Evolutionary conservation across 108 stramenopile species (phyloP), one percentile per base, ranked within the genome.

Genomic region (Cyclotella choctawhatcheeana): DNA sequence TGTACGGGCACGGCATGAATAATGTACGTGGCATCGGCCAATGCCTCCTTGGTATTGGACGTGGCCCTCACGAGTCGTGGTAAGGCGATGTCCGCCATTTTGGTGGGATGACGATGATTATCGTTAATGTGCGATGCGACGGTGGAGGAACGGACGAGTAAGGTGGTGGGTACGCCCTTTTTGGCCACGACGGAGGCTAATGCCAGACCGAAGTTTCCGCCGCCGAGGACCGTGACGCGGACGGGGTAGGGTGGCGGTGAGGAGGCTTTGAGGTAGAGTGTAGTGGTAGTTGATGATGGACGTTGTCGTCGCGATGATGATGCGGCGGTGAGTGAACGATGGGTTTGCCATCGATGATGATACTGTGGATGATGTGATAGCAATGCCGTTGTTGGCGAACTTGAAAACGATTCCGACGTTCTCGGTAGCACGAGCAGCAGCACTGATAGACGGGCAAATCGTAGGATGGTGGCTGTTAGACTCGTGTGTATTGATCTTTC

Each of bases 1-100:
- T 98, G 97, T 21, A 94, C 93, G 4, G 97, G 97, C 10, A 98
- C 97, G 13, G 95, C 94, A 71, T 98, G 97, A 48, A 98, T 90
- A 31, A 98, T 90, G 82, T 93, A 97, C 20, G 92, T 95, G 5
- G 96, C 96, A 83, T 96, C 95, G 0, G 73, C 69, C 44, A 94
- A 64, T 16, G 95, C 96, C 55, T 84, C 68, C 51, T 74, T 67
- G 13, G 93, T 88, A 54, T 97, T 74, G 21, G 93, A 58, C n/a
- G 97, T 98, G 12, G 97, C 97, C 14, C 90, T 54, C 0, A 97
- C 69, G 8, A 64, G 71, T 17, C 69, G 45, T 0, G 95, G 95
- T 10, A 97, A 62, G 12, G 40, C 51, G 58, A 96, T 78, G 50
- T 91, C 95, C 18, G 74, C 29, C 87, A 97, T 95, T 77, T 97